These are phyloP conservation scores for Allium sativum DNA, from an alignment of 106 monocot species.

Conservation along the genomic window DNA sequence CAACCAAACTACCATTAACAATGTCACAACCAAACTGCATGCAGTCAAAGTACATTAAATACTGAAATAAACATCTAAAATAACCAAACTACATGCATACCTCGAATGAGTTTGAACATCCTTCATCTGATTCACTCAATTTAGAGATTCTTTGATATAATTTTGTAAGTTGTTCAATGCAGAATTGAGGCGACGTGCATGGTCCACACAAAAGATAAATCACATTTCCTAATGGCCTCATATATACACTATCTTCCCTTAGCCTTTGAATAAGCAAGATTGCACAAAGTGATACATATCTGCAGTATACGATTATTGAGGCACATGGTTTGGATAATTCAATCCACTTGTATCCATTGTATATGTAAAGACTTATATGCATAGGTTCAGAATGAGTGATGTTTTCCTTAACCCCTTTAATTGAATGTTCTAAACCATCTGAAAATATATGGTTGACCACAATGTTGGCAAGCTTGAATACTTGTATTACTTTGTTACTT, in stretches of 20 bases:
- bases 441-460: background rate
- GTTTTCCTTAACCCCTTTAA: no score
- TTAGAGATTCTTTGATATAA: conserved; percentile 45
- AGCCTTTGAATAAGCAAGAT: conserved; percentile 64
- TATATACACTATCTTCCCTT: conserved; percentile 63
- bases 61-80: no score
- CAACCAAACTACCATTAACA: no score
- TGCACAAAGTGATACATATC: conserved; percentile 70
- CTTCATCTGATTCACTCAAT: conserved; percentile 20
- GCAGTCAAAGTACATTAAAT: no score
- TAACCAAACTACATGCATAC: no score
- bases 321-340: background rate
- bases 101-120: conserved; percentile 4
- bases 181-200: conserved; percentile 55
- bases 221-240: conserved; percentile 86
- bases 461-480: background rate
- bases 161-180: conserved; percentile 53
- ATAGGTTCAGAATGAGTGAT: background rate
- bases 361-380: background rate
- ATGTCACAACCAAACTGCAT: no score
- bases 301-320: conserved; percentile 8
- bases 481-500: background rate
- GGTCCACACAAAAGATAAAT: conserved; percentile 96
- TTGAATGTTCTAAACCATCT: no score
- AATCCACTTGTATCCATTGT: background rate